Percentiles rank a stretch among this genome's conserved stretches.
These are phyloP conservation scores for Acanthamoeba sp. DNA, from an alignment of 208 protist species.

Conservation along the genomic window DNA sequence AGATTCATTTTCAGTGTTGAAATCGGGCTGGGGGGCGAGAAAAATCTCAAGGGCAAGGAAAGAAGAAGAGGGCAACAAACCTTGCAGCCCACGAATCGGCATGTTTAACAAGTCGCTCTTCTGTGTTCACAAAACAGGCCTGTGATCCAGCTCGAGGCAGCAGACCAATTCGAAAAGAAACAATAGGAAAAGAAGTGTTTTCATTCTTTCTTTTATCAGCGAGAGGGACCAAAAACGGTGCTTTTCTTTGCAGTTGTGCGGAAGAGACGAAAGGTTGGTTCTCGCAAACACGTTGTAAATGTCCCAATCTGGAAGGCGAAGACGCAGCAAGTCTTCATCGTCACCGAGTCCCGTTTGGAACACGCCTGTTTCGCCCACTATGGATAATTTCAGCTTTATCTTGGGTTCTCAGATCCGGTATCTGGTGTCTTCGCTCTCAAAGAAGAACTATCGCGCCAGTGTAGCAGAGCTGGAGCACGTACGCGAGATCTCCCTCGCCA, in stretches of 20 bases:
- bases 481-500: no score
- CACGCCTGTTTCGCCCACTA: neutral
- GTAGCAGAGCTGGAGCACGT: slow-evolving; percentile 81
- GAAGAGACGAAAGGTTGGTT: neutral
- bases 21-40: neutral
- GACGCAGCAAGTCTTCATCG: slow-evolving; percentile 53
- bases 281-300: neutral
- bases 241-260: neutral
- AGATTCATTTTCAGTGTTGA: neutral
- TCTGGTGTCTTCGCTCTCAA: slow-evolving; percentile 75
- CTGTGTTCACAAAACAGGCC: neutral
- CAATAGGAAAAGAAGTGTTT: neutral
- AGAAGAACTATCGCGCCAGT: slow-evolving; percentile 81
- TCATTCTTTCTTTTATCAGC: neutral
- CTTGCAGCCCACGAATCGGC: slow-evolving; percentile 25
- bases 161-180: neutral
- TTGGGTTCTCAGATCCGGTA: slow-evolving; percentile 81
- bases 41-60: no score
- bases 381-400: slow-evolving; percentile 76
- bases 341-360: slow-evolving; percentile 11
- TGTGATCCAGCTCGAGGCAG: no score
- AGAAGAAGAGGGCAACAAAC: neutral
- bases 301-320: slow-evolving; percentile 61
- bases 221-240: neutral
- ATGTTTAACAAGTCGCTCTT: neutral